Evolutionary conservation across 1,139 yeast genomes (phyloP).

Genomic region (Wickerhamomyces sp.): DNA sequence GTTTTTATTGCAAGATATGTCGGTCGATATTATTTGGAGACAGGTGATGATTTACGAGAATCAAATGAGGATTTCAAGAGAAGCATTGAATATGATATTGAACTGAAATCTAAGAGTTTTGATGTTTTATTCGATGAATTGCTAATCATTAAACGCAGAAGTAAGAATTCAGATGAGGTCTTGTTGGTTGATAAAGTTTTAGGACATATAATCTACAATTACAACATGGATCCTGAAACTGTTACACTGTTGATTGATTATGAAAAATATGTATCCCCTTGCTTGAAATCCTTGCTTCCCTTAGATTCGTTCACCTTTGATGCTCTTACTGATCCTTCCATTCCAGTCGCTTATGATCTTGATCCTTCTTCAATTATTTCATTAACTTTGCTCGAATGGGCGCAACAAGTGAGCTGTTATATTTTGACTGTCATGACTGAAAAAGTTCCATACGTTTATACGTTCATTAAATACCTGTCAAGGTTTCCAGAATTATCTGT

Average conservation of each 20-base stretch:
- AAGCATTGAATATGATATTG: constrained; percentile 15
- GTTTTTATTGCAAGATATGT: constrained; percentile 42
- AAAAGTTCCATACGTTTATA: constrained; percentile 14
- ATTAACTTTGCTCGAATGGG: constrained; percentile 24
- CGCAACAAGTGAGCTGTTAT: constrained; percentile 31
- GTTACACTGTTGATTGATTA: constrained; percentile 7
- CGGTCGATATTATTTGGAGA: constrained; percentile 34
- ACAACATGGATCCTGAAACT: constrained; percentile 4
- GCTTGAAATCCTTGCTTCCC: constrained; percentile 5
- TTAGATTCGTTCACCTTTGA: constrained; percentile 13
- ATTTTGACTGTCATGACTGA: constrained; percentile 32
- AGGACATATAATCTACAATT: constrained; percentile 12
- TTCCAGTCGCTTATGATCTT: constrained; percentile 11
- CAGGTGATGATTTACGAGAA: constrained; percentile 25
- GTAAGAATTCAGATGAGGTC: constrained; percentile 6
- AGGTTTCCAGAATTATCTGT: constrained; percentile 11
- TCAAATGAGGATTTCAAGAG: constrained; percentile 12
- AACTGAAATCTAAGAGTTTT: constrained; percentile 14
- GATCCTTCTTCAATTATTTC: neutral
- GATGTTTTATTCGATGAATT: constrained; percentile 24
- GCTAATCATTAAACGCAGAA: constrained; percentile 4
- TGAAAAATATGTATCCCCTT: constrained; percentile 5
- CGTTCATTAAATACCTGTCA: constrained; percentile 24
- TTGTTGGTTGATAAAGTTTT: constrained; percentile 13
- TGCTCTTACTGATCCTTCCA: constrained; percentile 5